phyloP scores from a whole-genome alignment of 352 stramenopile genomes.

The Plasmopara muralis region DNA sequence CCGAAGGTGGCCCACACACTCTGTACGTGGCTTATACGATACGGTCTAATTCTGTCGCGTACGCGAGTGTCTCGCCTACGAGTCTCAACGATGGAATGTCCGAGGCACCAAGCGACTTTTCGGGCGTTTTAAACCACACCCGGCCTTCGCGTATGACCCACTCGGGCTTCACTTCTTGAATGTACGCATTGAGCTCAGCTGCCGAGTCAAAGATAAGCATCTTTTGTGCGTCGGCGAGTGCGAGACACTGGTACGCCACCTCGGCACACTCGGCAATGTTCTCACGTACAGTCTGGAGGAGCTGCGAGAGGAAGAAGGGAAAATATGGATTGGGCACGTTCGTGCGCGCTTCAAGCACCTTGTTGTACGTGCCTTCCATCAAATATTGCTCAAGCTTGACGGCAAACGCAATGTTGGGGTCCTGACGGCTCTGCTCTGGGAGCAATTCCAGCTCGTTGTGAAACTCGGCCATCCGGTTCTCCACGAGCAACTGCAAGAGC shows the following conservation, averaged over 20 bases:
- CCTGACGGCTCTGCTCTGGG: slow-evolving; percentile 67
- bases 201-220: slow-evolving; percentile 91
- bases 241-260: slow-evolving; percentile 89
- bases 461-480: slow-evolving; percentile 91
- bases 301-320: slow-evolving; percentile 90
- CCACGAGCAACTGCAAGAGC: slow-evolving; percentile 85
- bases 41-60: slow-evolving; percentile 93
- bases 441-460: slow-evolving; percentile 90
- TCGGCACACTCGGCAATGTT: slow-evolving; percentile 95
- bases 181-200: slow-evolving; percentile 79
- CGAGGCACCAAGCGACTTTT: slow-evolving; percentile 76
- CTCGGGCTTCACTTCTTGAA: slow-evolving; percentile 84
- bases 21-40: slow-evolving; percentile 91
- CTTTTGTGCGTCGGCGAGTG: slow-evolving; percentile 77
- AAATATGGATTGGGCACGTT: slow-evolving; percentile 90
- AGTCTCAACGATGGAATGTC: slow-evolving; percentile 94
- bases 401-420: slow-evolving; percentile 83
- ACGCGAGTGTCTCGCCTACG: slow-evolving; percentile 92
- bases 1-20: not conserved
- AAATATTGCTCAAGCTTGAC: slow-evolving; percentile 90
- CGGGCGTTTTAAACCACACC: slow-evolving; percentile 88
- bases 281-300: slow-evolving; percentile 92
- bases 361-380: slow-evolving; percentile 92
- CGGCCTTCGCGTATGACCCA: slow-evolving; percentile 82
- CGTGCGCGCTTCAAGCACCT: slow-evolving; percentile 82